Base-by-base conservation (phyloP, 164 flowering plant species). In the Hamamelis virginiana region DNA sequence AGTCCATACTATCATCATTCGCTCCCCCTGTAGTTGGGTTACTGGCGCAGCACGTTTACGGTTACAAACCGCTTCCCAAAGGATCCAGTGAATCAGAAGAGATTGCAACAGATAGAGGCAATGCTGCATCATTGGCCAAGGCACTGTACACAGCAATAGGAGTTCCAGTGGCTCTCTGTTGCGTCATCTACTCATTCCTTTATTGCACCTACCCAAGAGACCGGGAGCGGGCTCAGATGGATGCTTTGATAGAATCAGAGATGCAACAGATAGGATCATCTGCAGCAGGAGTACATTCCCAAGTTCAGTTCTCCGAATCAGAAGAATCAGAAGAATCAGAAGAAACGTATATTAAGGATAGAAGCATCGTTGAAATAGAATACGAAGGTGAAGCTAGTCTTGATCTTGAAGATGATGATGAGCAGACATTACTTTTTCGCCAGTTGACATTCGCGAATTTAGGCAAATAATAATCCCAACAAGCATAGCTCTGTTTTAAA, bases 21-120 rank as follows among this genome's bases (percentile, higher is more conserved):
- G 97, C 98, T 67, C 98, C 98, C n/a, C 94, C 96, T 8, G 71
- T 88, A 16, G 98, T 94, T 59, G 98, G 96, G 15, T 62, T 90
- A 19, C 68, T 94, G 69, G 83, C 96, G 64, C 92, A 90, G 69
- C 86, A 81, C 74, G 87, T 83, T 33, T 94, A 86, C 69, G 97
- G 97, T 16, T 94, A 86, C 63, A 86, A 82, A 77, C 93, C 96
- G 1, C 61, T 86, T 38, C 76, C 87, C 1, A 22, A 81, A 67
- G 94, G 90, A 65, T 82, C 89, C 19, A 78, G 68, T 18, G 64
- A 55, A 59, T 76, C 84, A 8, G 87, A 77, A 75, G 84, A 83
- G 70, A 78, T 88, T 53, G 82, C 85, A 19, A 83, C 86, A 48
- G 94, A 94, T 76, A 74, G 95, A 75, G 88, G 61, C 58, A 94